Conservation (phyloP, 306 rosid species). For the Cucumis melo region DNA sequence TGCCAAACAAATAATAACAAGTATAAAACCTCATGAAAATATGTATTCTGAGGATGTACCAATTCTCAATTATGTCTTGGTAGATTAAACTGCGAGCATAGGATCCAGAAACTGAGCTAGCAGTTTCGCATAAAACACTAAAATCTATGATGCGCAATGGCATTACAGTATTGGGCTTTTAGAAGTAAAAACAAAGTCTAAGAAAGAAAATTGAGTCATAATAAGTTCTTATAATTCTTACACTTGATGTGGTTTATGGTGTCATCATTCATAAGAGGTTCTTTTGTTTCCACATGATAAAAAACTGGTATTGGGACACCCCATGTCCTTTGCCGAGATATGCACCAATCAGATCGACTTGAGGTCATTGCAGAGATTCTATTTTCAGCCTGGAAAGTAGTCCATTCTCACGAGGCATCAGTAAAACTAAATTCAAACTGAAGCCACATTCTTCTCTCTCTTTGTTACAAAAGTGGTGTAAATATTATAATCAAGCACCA, state of each 20-base stretch:
- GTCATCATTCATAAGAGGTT: conserved; percentile 92
- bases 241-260: conserved; percentile 70
- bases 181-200: background rate
- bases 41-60: background rate
- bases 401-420: background rate
- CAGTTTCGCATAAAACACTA: background rate
- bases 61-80: background rate
- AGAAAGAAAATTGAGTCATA: background rate
- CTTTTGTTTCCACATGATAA: conserved; percentile 68
- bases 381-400: conserved; percentile 59
- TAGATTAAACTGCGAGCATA: background rate
- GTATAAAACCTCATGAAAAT: background rate
- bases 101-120: background rate
- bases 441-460: background rate
- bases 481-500: background rate
- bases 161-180: background rate
- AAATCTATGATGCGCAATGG: background rate
- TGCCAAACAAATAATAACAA: conserved; percentile 27
- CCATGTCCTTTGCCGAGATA: conserved; percentile 98
- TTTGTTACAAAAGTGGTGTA: background rate
- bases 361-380: conserved; percentile 93
- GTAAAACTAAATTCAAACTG: background rate
- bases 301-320: conserved; percentile 99
- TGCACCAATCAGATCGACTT: conserved; percentile 94
- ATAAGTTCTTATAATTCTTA: conserved; percentile 21